A percentile compares a stretch with the other conserved stretches of the same genome.
These are phyloP conservation scores for Diaporthe longicolla DNA, from an alignment of 2,329 filamentous ascomycete species.

Conservation along the genomic window DNA sequence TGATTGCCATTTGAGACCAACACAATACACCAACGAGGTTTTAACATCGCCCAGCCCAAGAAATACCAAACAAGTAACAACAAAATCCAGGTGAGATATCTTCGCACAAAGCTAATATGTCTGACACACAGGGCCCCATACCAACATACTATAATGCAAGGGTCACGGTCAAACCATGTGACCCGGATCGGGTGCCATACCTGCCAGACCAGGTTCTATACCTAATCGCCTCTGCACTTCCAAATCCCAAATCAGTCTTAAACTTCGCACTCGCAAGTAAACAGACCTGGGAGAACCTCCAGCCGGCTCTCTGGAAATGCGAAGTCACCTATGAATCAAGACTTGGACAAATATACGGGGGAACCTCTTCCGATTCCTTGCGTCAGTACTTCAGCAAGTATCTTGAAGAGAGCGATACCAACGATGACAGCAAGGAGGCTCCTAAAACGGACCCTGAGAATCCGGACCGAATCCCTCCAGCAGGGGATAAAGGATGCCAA, in stretches of 20 bases:
- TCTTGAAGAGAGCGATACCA: neutral
- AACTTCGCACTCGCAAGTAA: neutral
- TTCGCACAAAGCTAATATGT: neutral
- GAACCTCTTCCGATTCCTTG: neutral
- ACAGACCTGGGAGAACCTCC: neutral
- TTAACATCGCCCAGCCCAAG: no score
- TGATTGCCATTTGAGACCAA: no score
- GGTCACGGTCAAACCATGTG: neutral
- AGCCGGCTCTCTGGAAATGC: neutral
- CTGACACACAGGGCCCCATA: neutral
- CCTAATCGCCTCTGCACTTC: neutral
- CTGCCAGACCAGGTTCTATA: neutral
- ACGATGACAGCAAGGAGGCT: no score
- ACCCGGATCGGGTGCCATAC: neutral
- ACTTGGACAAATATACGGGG: neutral
- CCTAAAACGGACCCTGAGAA: no score
- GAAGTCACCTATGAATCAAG: neutral
- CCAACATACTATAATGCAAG: neutral
- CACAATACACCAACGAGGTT: no score
- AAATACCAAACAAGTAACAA: no score
- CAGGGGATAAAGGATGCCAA: neutral
- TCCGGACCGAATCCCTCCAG: no score
- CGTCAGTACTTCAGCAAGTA: neutral
- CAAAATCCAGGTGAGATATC: neutral
- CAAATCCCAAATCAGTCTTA: neutral